Percentiles rank a stretch among this genome's conserved stretches.
Conservation (phyloP, 2,329 filamentous ascomycete species). For the Gyromitra esculenta region DNA sequence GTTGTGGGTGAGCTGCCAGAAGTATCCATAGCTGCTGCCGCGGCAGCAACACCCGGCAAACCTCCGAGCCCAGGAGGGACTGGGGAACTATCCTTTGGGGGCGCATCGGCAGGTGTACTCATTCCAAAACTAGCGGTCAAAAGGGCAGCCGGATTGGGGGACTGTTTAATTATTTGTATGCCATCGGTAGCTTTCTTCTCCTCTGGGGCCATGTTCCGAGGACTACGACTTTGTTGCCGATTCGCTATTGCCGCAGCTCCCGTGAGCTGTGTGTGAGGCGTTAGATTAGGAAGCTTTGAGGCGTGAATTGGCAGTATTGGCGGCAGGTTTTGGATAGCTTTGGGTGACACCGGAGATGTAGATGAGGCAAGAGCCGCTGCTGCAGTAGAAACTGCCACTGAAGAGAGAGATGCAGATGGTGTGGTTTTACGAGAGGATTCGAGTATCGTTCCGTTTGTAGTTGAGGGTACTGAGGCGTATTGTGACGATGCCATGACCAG, state of each 20-base stretch:
- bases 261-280: constrained; percentile 50
- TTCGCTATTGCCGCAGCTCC: constrained; percentile 47
- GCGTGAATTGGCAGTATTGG: constrained; percentile 35
- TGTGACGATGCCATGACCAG: constrained; percentile 60
- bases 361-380: constrained; percentile 43
- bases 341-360: constrained; percentile 41
- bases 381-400: constrained; percentile 39
- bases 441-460: constrained; percentile 52
- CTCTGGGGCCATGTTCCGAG: constrained; percentile 44
- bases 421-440: constrained; percentile 45
- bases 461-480: constrained; percentile 43
- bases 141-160: constrained; percentile 50
- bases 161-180: constrained; percentile 35
- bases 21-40: constrained; percentile 54
- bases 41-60: constrained; percentile 53
- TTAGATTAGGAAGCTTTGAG: constrained; percentile 44
- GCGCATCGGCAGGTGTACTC: constrained; percentile 48
- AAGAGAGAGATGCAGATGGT: constrained; percentile 41
- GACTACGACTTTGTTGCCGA: constrained; percentile 42
- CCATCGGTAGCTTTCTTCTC: constrained; percentile 36
- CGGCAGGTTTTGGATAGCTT: constrained; percentile 45
- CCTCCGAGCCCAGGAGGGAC: constrained; percentile 44
- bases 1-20: constrained; percentile 46
- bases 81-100: constrained; percentile 46
- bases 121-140: constrained; percentile 47